Evolutionary conservation across 345 rosid species (phyloP), one percentile per base, ranked within the genome.

Genomic region (Salix viminalis): DNA sequence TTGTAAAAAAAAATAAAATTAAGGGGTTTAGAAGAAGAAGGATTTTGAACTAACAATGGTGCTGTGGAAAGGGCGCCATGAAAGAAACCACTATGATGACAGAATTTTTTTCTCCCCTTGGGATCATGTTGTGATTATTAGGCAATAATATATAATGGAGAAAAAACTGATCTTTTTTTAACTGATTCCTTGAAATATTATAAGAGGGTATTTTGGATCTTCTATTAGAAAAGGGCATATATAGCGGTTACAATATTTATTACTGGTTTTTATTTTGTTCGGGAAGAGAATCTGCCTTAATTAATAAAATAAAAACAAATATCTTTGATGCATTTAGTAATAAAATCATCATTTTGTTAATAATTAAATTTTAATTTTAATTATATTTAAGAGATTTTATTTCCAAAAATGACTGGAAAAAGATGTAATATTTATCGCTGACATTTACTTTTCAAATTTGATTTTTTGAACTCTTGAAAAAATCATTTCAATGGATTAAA

Each of bases 211-310:
- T 16, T 52, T 65, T 65, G 19, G 21, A 66, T 34, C 36, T 67
- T 37, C 14, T 37, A 37, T 37, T 18, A 39, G 19, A 24, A 39
- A 68, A 37, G 30, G 52, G 15, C 6, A 50, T 14, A 23, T 48
- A 10, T 50, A 52, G 4, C 52, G 12, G 78, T 75, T 75, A 75
- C 72, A 36, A 36, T 75, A 41, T 64, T 74, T 36, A 60, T 44
- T 50, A 68, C 15, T 66, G 44, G 15, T 23, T 50, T 67, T 66
- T 50, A 2, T 41, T 10, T 41, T 34, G 36, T 34, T 42, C 60
- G 41, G 68, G 34, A 10, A 60, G 44, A 60, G 39, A 39, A 68
- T 68, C 60, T 69, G n/a, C 32, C 28, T 24, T 68, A 68, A 56
- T 41, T 56, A 76, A 19, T 28, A 21, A 67, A 67, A 23, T 67